Evolutionary conservation across 2,329 filamentous ascomycete genomes (phyloP).

Genomic region (Alternaria gaisen): DNA sequence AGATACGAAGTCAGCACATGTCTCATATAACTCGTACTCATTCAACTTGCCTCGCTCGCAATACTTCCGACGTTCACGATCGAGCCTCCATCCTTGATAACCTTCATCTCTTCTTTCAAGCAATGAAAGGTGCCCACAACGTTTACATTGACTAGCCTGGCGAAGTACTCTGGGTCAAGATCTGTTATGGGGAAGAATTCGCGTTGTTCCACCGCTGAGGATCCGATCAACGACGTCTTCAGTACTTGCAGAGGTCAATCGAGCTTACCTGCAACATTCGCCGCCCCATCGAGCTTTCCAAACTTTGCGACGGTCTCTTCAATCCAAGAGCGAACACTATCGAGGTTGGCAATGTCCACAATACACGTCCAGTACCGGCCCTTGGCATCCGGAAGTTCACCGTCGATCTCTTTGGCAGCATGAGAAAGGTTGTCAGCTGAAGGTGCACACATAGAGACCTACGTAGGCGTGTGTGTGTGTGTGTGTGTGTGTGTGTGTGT

Average conservation of each 20-base stretch:
- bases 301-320: conserved; percentile 44
- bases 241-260: too few species aligned
- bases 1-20: neutral
- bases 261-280: conserved; percentile 52
- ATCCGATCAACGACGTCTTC: neutral
- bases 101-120: conserved; percentile 37
- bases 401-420: conserved; percentile 6
- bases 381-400: conserved; percentile 9
- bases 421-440: conserved; percentile 5
- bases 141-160: conserved; percentile 46
- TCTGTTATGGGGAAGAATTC: conserved; percentile 17
- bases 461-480: neutral
- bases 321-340: conserved; percentile 41
- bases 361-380: conserved; percentile 5
- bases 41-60: conserved; percentile 5
- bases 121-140: conserved; percentile 49
- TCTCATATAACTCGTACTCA: neutral
- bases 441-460: conserved; percentile 9
- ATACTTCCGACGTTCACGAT: conserved; percentile 16
- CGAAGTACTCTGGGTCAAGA: conserved; percentile 27
- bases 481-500: too few species aligned
- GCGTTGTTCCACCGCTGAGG: conserved; percentile 9
- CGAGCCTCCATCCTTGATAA: conserved; percentile 31
- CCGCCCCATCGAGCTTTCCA: conserved; percentile 52
- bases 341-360: conserved; percentile 5